Conservation (phyloP, 2,329 filamentous ascomycete genomes). For the Apiospora malaysiana region DNA sequence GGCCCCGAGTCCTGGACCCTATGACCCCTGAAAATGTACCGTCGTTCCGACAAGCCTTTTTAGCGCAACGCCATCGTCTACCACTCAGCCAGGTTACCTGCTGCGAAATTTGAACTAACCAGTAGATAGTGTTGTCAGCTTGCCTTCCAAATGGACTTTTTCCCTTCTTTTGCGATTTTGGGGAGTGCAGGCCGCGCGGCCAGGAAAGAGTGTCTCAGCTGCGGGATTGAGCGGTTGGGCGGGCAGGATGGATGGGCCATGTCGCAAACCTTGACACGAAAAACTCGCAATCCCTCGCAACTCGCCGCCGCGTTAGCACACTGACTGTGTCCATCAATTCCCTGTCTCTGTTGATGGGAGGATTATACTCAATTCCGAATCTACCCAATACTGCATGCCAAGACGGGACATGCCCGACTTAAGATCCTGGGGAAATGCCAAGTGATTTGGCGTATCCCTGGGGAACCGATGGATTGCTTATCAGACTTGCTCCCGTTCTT, state of each 20-base stretch:
- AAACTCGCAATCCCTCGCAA: neutral
- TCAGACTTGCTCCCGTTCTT: neutral
- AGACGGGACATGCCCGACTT: neutral
- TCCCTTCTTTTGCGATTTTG: neutral
- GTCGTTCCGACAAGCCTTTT: constrained; percentile 3
- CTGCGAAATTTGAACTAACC: no score
- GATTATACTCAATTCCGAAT: neutral
- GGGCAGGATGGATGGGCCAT: neutral
- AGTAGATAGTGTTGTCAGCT: neutral
- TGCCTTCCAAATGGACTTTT: neutral
- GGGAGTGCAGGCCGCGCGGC: neutral
- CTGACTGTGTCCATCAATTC: neutral
- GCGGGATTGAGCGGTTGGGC: neutral
- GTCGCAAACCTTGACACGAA: neutral
- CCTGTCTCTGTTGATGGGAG: neutral
- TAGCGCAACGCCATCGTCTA: constrained; percentile 2
- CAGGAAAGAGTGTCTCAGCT: neutral
- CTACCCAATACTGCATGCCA: neutral
- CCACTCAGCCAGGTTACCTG: no score
- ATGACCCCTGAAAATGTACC: neutral
- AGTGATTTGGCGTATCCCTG: neutral
- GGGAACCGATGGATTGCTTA: neutral
- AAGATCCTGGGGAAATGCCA: neutral
- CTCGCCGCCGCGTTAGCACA: no score
- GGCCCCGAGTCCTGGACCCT: neutral